Evolutionary conservation across 75 land plant species (phyloP).

Genomic region (Gnetum montanum): DNA sequence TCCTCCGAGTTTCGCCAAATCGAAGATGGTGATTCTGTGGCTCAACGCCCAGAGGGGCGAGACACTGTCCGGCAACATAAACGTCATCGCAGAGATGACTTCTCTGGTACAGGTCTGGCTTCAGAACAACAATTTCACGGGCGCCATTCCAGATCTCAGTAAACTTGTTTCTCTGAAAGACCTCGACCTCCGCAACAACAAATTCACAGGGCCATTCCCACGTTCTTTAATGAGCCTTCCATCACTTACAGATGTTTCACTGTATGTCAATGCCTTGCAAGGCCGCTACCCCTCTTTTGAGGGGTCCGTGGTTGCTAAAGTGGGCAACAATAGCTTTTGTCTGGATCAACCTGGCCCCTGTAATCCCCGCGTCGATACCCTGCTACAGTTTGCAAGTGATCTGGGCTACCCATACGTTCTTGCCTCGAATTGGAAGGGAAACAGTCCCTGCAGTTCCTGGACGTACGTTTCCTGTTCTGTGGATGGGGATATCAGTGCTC

Average conservation of each 20-base stretch:
- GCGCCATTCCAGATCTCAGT: conserved; percentile 54
- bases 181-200: conserved; percentile 44
- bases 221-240: conserved; percentile 5
- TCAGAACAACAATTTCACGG: conserved; percentile 60
- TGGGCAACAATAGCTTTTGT: conserved; percentile 41
- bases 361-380: conserved; percentile 13
- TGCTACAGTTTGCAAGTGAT: conserved; percentile 22
- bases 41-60: conserved; percentile 46
- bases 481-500: conserved; percentile 16
- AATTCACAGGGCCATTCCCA: conserved; percentile 48
- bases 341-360: conserved; percentile 25
- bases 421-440: conserved; percentile 45
- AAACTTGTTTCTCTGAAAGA: conserved; percentile 8
- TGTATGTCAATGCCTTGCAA: conserved; percentile 58
- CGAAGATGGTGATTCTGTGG: conserved; percentile 34
- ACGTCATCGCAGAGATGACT: conserved; percentile 40
- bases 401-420: conserved; percentile 34
- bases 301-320: conserved; percentile 4
- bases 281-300: conserved; percentile 52
- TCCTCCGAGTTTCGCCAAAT: conserved; percentile 26
- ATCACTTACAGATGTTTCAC: conserved; percentile 26
- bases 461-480: conserved; percentile 34
- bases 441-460: conserved; percentile 48
- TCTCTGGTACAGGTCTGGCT: conserved; percentile 50
- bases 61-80: conserved; percentile 39